phyloP scores from a whole-genome alignment of 495 filamentous ascomycete species.

The Endocarpon pusillum region DNA sequence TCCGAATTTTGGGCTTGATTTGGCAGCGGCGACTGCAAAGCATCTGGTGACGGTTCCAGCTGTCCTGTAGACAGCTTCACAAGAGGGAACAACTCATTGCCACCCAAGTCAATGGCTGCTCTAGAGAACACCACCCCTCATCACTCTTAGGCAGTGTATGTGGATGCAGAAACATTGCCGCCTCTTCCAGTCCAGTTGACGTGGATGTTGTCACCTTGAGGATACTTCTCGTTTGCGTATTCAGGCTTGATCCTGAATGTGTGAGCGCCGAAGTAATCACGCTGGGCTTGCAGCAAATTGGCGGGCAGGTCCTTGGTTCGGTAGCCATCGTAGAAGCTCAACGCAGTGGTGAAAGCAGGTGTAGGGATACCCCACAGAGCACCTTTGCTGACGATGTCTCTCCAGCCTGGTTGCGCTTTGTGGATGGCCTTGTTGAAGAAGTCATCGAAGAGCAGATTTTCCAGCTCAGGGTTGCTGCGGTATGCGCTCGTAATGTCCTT shows the following conservation, averaged over 20 bases:
- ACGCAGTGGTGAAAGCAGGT: conserved; percentile 87
- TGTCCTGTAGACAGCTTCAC: too few relatives aligned
- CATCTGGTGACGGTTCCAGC: too few relatives aligned
- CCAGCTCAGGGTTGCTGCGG: conserved; percentile 82
- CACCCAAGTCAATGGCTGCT: background rate
- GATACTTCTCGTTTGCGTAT: conserved; percentile 64
- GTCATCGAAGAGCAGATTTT: conserved; percentile 95
- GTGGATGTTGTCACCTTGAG: conserved; percentile 78
- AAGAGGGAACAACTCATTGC: background rate
- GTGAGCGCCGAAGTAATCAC: conserved; percentile 98
- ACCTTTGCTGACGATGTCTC: conserved; percentile 81
- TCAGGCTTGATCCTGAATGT: conserved; percentile 97
- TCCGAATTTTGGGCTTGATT: too few relatives aligned
- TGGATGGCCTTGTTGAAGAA: conserved; percentile 99
- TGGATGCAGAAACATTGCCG: conserved; percentile 90
- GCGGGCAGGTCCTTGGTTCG: conserved; percentile 87
- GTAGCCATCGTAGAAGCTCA: conserved; percentile 97
- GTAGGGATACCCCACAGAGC: conserved; percentile 88
- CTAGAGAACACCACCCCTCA: conserved; percentile 4
- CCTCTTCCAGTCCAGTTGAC: conserved; percentile 99
- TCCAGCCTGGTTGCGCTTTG: conserved; percentile 89
- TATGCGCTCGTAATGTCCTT: conserved; percentile 98
- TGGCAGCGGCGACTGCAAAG: background rate
- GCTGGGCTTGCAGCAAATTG: conserved; percentile 94
- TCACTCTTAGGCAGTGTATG: conserved; percentile 73